Evolutionary conservation across 345 rosid species (phyloP).

Genomic region (Sisymbrium irio): DNA sequence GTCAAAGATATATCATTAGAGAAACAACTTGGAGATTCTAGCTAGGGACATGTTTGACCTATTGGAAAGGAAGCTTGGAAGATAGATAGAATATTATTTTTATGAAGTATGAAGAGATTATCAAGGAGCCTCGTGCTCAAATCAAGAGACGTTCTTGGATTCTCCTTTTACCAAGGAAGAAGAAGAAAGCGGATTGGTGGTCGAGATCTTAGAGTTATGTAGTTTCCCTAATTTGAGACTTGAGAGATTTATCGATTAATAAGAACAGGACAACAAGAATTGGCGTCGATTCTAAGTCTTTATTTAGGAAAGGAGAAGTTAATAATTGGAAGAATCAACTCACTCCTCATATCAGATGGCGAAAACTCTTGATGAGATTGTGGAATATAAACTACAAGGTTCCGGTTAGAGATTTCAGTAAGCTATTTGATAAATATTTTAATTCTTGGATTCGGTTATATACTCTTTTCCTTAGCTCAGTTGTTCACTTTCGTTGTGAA

Average conservation of each 20-base stretch:
- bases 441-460: no score
- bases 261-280: constrained; percentile 32
- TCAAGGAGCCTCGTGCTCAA: constrained; percentile 22
- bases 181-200: constrained; percentile 32
- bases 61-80: constrained; percentile 53
- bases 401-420: background rate
- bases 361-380: background rate
- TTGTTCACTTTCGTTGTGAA: no score
- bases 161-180: constrained; percentile 46
- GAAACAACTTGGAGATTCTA: no score
- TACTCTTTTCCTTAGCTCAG: no score
- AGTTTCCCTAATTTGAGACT: constrained; percentile 43
- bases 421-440: background rate
- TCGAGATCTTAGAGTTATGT: constrained; percentile 30
- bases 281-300: constrained; percentile 24
- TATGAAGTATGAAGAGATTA: constrained; percentile 37
- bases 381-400: background rate
- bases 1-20: no score
- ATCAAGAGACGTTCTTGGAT: constrained; percentile 42
- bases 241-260: constrained; percentile 22
- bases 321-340: constrained; percentile 30
- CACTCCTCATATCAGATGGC: background rate
- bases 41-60: constrained; percentile 55
- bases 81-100: constrained; percentile 39
- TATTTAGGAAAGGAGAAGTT: constrained; percentile 53